A percentile compares a stretch with the other conserved stretches of the same genome.
Conservation (phyloP, 2,329 filamentous ascomycete species). For the Dactylella cylindrospora region DNA sequence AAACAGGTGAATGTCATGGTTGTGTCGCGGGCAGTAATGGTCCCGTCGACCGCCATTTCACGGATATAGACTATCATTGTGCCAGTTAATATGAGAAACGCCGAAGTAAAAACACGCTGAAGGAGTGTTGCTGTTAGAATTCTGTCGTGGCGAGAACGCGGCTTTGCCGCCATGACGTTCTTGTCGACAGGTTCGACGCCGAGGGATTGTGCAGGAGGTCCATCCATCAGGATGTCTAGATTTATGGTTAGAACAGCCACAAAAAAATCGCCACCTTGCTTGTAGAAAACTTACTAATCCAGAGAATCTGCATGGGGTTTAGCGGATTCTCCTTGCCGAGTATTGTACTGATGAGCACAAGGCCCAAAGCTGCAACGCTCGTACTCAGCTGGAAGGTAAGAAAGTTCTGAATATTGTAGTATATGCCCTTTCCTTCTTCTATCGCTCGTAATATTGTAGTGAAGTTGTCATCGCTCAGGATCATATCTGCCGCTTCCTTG, state of each 20-base stretch:
- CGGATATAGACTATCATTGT: conserved; percentile 88
- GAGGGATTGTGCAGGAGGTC: conserved; percentile 92
- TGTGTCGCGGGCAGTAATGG: conserved; percentile 88
- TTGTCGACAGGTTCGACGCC: conserved; percentile 94
- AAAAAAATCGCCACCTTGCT: conserved; percentile 27
- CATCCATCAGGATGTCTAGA: conserved; percentile 98
- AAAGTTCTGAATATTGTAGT: conserved; percentile 99
- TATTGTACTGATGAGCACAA: conserved; percentile 89
- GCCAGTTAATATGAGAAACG: conserved; percentile 84
- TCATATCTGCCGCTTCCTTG: conserved; percentile 94
- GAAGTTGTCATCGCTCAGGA: conserved; percentile 84
- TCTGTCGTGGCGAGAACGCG: conserved; percentile 79
- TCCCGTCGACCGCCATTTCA: conserved; percentile 81
- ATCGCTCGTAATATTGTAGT: conserved; percentile 91
- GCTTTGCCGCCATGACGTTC: conserved; percentile 88
- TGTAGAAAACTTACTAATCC: conserved; percentile 77
- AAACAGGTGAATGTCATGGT: conserved; percentile 99
- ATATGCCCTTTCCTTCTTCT: conserved; percentile 98
- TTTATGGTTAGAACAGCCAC: conserved; percentile 48
- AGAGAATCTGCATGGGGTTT: conserved; percentile 99
- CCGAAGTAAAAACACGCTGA: conserved; percentile 80
- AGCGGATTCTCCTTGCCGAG: conserved; percentile 92
- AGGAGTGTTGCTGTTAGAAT: conserved; percentile 86
- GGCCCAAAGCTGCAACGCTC: conserved; percentile 84
- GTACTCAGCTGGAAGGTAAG: conserved; percentile 97